Conservation (phyloP, 140 eudicot species). For the Stevia rebaudiana region DNA sequence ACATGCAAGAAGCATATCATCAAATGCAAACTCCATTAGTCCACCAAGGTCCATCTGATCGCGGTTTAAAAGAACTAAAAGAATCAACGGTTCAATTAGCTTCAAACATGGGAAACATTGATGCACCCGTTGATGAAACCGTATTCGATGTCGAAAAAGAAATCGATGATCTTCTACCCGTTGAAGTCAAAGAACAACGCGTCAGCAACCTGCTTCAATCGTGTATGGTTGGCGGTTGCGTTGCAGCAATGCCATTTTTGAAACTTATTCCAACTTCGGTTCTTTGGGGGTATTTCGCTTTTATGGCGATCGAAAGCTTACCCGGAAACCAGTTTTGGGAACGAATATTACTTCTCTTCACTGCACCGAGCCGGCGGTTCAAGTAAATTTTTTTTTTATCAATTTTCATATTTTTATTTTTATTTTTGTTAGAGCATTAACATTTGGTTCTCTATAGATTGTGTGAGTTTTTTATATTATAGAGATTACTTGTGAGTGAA, state of each 20-base stretch:
- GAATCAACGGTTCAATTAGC: constrained; percentile 76
- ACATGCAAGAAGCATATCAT: constrained; percentile 92
- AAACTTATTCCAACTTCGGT: constrained; percentile 92
- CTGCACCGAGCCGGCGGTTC: constrained; percentile 93
- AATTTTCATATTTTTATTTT: too few relatives aligned
- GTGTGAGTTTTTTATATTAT: too few relatives aligned
- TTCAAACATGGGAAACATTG: constrained; percentile 75
- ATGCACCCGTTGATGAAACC: constrained; percentile 85
- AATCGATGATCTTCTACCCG: constrained; percentile 82
- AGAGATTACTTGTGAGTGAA: too few relatives aligned
- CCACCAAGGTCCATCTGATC: constrained; percentile 67
- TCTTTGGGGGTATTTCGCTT: constrained; percentile 97
- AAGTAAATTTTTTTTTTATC: constrained; percentile 46
- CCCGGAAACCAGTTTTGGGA: constrained; percentile 99
- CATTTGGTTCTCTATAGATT: too few relatives aligned
- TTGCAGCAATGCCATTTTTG: constrained; percentile 93
- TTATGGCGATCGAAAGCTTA: constrained; percentile 96
- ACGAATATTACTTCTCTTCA: constrained; percentile 73
- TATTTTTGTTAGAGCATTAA: too few relatives aligned
- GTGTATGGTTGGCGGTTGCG: constrained; percentile 89
- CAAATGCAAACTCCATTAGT: constrained; percentile 95
- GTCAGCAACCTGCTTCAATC: constrained; percentile 80
- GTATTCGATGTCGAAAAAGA: constrained; percentile 91
- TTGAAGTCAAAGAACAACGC: constrained; percentile 97
- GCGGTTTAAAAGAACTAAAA: constrained; percentile 79